Evolutionary conservation across 2,329 filamentous ascomycete genomes (phyloP).

Genomic region (Pyricularia sp.): DNA sequence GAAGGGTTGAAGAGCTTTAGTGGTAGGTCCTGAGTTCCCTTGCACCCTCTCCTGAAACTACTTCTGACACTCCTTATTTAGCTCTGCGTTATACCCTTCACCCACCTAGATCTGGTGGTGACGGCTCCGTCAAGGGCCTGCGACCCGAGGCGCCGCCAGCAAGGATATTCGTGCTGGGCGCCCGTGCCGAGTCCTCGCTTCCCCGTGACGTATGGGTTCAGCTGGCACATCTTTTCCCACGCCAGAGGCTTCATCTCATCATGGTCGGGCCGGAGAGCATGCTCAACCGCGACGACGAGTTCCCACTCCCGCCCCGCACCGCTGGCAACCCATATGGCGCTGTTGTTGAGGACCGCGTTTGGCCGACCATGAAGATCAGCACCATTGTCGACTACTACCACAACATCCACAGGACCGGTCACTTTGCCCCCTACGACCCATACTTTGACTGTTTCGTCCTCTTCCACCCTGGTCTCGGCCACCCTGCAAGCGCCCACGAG

Average conservation of each 20-base stretch:
- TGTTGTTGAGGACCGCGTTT: constrained; percentile 86
- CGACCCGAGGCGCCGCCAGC: constrained; percentile 80
- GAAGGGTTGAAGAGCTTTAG: constrained; percentile 93
- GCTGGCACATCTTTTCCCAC: constrained; percentile 89
- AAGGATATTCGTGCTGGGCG: constrained; percentile 85
- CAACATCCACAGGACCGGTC: constrained; percentile 80
- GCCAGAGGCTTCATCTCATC: constrained; percentile 78
- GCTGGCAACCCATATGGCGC: constrained; percentile 83
- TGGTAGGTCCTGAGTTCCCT: constrained; percentile 49
- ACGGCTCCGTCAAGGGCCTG: constrained; percentile 65
- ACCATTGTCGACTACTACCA: constrained; percentile 99
- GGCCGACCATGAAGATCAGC: constrained; percentile 86
- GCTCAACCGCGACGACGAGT: constrained; percentile 87
- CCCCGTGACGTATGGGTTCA: constrained; percentile 93
- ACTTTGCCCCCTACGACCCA: constrained; percentile 91
- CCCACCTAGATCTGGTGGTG: constrained; percentile 70
- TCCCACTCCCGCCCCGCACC: constrained; percentile 80
- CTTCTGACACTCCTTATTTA: constrained; percentile 23
- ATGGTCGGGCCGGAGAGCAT: constrained; percentile 96
- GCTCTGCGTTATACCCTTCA: constrained; percentile 91
- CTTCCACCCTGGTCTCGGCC: constrained; percentile 93
- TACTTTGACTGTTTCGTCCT: constrained; percentile 98
- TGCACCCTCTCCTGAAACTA: not conserved
- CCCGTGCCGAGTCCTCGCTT: constrained; percentile 93
- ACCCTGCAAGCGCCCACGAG: constrained; percentile 86